phyloP scores from a whole-genome alignment of 805 yeast species.

The Clavispora santaluciae region DNA sequence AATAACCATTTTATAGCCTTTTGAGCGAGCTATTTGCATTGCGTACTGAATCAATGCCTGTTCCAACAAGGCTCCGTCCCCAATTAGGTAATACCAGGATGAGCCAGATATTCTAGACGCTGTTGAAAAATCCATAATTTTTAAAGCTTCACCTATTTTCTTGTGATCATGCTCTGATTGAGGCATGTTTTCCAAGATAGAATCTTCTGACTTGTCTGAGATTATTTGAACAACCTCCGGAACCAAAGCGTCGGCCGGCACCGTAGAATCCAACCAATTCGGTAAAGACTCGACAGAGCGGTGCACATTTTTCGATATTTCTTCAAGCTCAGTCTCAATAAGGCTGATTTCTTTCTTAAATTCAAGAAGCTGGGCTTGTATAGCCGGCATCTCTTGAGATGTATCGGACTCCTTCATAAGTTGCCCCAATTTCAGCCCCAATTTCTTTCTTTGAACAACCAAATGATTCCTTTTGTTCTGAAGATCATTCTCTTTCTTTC shows the following conservation, averaged over 20 bases:
- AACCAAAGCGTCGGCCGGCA: constrained; percentile 35
- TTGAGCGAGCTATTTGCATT: constrained; percentile 54
- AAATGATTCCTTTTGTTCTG: constrained; percentile 21
- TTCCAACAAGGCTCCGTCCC: constrained; percentile 84
- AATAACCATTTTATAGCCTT: constrained; percentile 64
- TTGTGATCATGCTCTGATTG: constrained; percentile 52
- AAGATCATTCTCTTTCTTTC: constrained; percentile 21
- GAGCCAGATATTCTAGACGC: constrained; percentile 76
- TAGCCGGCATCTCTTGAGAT: constrained; percentile 8
- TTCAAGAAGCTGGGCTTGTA: constrained; percentile 15
- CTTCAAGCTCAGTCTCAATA: constrained; percentile 20
- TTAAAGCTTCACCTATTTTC: constrained; percentile 60
- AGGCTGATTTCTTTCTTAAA: constrained; percentile 24
- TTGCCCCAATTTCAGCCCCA: constrained; percentile 24
- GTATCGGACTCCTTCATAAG: constrained; percentile 13
- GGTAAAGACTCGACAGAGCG: constrained; percentile 53
- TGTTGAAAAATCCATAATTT: constrained; percentile 60
- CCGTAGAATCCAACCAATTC: constrained; percentile 50
- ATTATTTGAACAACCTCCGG: constrained; percentile 47
- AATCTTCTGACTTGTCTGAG: constrained; percentile 39
- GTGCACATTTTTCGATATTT: constrained; percentile 33
- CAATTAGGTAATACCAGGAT: constrained; percentile 83
- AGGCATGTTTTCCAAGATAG: constrained; percentile 15
- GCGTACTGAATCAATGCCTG: constrained; percentile 86
- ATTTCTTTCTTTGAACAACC: constrained; percentile 22